Percentiles rank a stretch among this genome's conserved stretches.
Evolutionary conservation across 768 basidiomycete genomes (phyloP).

Genomic region (Lentinula guzmanii): DNA sequence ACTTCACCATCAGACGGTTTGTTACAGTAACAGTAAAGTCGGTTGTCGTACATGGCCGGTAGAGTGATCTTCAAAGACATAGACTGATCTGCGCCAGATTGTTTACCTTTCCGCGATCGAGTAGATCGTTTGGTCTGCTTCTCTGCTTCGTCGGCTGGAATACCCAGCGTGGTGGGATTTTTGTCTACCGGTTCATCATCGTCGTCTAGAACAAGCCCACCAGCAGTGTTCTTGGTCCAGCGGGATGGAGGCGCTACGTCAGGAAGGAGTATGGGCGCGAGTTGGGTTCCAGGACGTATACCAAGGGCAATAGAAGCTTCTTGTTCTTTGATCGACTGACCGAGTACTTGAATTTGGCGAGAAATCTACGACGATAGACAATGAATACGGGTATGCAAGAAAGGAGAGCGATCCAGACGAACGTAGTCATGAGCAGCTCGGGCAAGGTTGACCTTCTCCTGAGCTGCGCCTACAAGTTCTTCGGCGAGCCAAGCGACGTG

Average conservation of each 20-base stretch:
- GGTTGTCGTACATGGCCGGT: slow-evolving; percentile 31
- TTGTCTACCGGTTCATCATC: slow-evolving; percentile 15
- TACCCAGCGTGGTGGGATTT: slow-evolving; percentile 3
- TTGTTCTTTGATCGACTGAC: slow-evolving; percentile 64
- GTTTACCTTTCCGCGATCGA: slow-evolving; percentile 14
- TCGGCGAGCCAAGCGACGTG: slow-evolving; percentile 55
- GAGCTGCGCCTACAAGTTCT: slow-evolving; percentile 54
- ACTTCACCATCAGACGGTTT: slow-evolving; percentile 78
- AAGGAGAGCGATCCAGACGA: slow-evolving; percentile 15
- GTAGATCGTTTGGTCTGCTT: background rate
- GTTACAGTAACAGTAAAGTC: slow-evolving; percentile 79
- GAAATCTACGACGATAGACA: slow-evolving; percentile 47
- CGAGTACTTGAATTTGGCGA: slow-evolving; percentile 71
- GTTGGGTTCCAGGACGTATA: slow-evolving; percentile 41
- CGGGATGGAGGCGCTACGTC: slow-evolving; percentile 46
- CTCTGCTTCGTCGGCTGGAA: slow-evolving; percentile 5
- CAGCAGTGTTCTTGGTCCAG: slow-evolving; percentile 5
- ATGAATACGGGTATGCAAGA: background rate
- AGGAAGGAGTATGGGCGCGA: slow-evolving; percentile 49
- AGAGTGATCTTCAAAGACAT: slow-evolving; percentile 29
- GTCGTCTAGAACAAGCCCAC: slow-evolving; percentile 21
- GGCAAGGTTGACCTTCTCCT: slow-evolving; percentile 77
- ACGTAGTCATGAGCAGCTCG: slow-evolving; percentile 68
- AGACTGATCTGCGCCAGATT: slow-evolving; percentile 13
- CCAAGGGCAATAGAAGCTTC: slow-evolving; percentile 51